Conservation (phyloP, 257 asterid species). For the Linaria vulgaris region DNA sequence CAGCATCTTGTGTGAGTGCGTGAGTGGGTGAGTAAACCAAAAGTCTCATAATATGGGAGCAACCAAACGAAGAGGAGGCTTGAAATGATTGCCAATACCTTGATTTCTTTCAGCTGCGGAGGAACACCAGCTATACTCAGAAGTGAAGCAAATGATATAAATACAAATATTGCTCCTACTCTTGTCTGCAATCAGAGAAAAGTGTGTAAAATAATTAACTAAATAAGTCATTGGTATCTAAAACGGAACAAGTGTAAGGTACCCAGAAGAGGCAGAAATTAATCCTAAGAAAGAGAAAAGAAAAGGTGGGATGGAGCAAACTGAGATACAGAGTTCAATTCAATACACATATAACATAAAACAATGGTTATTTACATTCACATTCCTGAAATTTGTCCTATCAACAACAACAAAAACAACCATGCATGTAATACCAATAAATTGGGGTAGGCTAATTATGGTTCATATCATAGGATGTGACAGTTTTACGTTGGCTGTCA, state of each 20-base stretch:
- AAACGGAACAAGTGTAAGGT: not conserved
- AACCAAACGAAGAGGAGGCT: not conserved
- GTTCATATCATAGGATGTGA: too few species aligned
- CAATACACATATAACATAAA: not conserved
- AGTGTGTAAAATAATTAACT: not conserved
- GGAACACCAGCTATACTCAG: constrained; percentile 90
- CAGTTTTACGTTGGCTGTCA: too few species aligned
- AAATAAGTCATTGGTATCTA: constrained; percentile 9
- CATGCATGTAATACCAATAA: too few species aligned
- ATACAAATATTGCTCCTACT: constrained; percentile 82
- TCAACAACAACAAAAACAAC: too few species aligned
- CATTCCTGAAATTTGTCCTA: too few species aligned
- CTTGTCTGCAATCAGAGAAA: constrained; percentile 62
- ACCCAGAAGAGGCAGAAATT: not conserved
- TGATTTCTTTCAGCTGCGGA: constrained; percentile 80
- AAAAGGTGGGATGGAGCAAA: not conserved
- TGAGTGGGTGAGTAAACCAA: not conserved
- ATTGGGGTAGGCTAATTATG: too few species aligned
- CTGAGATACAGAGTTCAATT: not conserved
- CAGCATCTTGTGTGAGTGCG: not conserved
- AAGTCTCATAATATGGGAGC: not conserved
- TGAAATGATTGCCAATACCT: constrained; percentile 48
- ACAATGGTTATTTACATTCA: not conserved
- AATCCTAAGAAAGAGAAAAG: not conserved
- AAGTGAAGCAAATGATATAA: constrained; percentile 79